Evolutionary conservation across 352 stramenopile species (phyloP), one percentile per base, ranked within the genome.

Genomic region (Phytophthora parvispora): DNA sequence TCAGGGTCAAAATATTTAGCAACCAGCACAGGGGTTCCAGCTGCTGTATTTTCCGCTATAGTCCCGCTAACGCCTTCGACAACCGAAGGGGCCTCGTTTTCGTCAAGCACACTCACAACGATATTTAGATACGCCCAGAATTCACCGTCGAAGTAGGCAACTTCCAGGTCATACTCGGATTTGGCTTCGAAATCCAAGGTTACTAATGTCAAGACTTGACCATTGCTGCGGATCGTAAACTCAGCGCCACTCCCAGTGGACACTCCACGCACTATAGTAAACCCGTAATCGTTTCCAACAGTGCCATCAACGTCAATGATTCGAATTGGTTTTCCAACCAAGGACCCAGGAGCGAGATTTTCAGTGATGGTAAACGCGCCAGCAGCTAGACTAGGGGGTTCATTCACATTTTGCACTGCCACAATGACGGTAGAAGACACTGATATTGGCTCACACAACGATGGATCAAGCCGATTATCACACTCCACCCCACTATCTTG

Each of bases 21-120:
- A 10, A 55, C 67, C 40, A 91, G 34, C 0, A 86, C 70, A 16
- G 42, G 34, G 3, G 72, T 79, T 4, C 63, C 57, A 20, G 77
- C 53, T 7, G 64, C 24, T 32, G 49, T 34, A 42, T 91, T 91
- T 57, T 91, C 83, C 20, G 63, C 32, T 9, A 91, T 43, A 1
- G 49, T 65, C 10, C 64, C 74, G 22, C 10, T 22, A 34, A 86
- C 74, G 0, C 53, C 53, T 15, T 49, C 10, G 2, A 72, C 8
- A 29, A 91, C n/a, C 0, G 63, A 51, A 20, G 83, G 75, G 1
- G 74, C 22, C 57, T 91, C 83, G 53, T 91, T 89, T 32, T 87
- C 77, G 40, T 91, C 74, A 0, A 80, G n/a, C 13, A 91, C 69
- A n/a, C 18, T 34, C 24, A 91, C 42, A 8, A 27, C 54, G 12